These are phyloP conservation scores for Exophiala bonariae DNA, from an alignment of 2,329 filamentous ascomycete species.

Conservation along the genomic window DNA sequence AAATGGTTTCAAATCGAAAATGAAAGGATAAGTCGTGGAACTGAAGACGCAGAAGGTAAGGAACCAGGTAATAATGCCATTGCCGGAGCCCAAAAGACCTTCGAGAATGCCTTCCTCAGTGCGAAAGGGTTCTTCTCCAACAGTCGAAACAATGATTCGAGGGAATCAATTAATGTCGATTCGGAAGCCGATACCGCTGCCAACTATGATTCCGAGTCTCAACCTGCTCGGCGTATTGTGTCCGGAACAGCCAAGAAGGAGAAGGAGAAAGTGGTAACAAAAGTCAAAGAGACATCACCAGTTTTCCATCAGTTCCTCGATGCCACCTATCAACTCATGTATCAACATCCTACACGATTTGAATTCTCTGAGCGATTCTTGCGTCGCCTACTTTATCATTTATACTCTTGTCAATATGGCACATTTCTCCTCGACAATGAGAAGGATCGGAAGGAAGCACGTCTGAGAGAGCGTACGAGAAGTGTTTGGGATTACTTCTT, in stretches of 20 bases:
- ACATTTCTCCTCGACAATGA: slow-evolving; percentile 96
- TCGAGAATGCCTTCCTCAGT: slow-evolving; percentile 81
- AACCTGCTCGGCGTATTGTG: slow-evolving; percentile 36
- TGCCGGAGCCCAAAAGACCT: slow-evolving; percentile 62
- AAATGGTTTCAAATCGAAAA: slow-evolving; percentile 92
- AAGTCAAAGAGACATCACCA: slow-evolving; percentile 87
- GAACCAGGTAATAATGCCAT: slow-evolving; percentile 38
- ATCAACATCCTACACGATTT: slow-evolving; percentile 84
- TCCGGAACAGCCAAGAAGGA: slow-evolving; percentile 30
- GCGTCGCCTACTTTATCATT: slow-evolving; percentile 82
- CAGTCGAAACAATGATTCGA: slow-evolving; percentile 55
- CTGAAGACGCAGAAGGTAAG: slow-evolving; percentile 30
- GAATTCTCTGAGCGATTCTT: slow-evolving; percentile 97
- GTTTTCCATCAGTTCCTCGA: slow-evolving; percentile 98
- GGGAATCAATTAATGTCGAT: slow-evolving; percentile 55
- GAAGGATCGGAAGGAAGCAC: slow-evolving; percentile 74
- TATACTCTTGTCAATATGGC: slow-evolving; percentile 94
- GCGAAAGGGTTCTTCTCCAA: slow-evolving; percentile 91
- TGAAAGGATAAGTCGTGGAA: slow-evolving; percentile 65
- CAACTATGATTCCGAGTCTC: slow-evolving; percentile 48
- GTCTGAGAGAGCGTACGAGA: slow-evolving; percentile 68
- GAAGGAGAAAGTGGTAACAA: slow-evolving; percentile 68
- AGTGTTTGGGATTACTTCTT: slow-evolving; percentile 98
- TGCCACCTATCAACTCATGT: slow-evolving; percentile 83
- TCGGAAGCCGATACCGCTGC: slow-evolving; percentile 62